These are phyloP conservation scores for Serendipita sp. DNA, from an alignment of 1,284 basidiomycete species.

Conservation along the genomic window DNA sequence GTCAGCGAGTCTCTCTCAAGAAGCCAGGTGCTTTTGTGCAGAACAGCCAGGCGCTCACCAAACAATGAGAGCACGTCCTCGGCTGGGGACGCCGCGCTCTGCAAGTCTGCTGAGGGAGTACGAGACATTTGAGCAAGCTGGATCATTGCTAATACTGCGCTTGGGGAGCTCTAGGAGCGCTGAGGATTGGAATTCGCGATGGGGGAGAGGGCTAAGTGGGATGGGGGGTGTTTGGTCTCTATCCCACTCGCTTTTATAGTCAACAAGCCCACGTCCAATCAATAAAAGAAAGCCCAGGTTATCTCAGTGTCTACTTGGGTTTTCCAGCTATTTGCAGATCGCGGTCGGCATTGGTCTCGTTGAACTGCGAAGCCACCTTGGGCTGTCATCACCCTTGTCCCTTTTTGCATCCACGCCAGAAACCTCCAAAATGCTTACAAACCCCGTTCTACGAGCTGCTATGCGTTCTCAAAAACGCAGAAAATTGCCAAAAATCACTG, in stretches of 20 bases:
- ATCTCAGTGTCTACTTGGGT: background rate
- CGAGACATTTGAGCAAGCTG: background rate
- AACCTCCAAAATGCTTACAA: background rate
- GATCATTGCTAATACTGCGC: background rate
- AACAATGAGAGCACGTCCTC: slow-evolving; percentile 2
- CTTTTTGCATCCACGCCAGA: background rate
- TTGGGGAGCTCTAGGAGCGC: background rate
- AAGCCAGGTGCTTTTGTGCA: background rate
- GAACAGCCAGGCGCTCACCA: background rate
- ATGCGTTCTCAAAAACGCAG: background rate
- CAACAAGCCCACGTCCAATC: background rate
- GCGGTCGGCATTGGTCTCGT: background rate
- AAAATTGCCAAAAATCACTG: background rate
- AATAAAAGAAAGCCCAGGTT: background rate
- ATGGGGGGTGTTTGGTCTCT: background rate
- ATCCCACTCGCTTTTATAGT: background rate
- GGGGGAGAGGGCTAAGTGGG: background rate
- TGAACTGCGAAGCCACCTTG: background rate
- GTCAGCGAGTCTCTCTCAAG: background rate
- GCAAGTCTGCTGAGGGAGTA: background rate
- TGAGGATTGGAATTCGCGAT: background rate
- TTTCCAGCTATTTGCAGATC: background rate
- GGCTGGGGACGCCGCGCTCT: background rate
- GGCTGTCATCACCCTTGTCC: background rate
- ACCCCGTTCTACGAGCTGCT: background rate